Base-by-base conservation (phyloP, 164 flowering plant genomes). In the Pachysandra terminalis region DNA sequence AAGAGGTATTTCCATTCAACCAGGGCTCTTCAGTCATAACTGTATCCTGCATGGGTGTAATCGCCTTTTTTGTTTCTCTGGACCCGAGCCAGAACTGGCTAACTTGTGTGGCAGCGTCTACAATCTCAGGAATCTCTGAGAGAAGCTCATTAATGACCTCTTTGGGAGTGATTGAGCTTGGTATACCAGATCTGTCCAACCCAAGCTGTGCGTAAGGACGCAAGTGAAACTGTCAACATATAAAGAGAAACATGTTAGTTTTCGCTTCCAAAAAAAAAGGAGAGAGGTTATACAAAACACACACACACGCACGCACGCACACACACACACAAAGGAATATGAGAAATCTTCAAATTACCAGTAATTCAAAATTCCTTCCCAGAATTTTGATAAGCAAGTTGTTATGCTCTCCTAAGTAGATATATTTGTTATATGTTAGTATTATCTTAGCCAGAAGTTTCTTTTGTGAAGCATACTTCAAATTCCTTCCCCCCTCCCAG, bases 191-290 rank as follows among this genome's bases (percentile, higher is more conserved):
- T 80, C 76, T 83, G 74, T 93, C 98, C 68, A 93, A 67, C 49
- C 99, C 99, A 73, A 93, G 89, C 57, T 81, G 84, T 35, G 95
- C 71, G 56, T 79, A 83, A 60, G 99, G 99, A 40, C 97, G 98
- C 80, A 96, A 79, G 62, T 87, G 84, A 77, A 90, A 96, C 99
- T 96, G 90, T n/a, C 45, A 66, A n/a, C n/a, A 67, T 51, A 65
- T 1, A 69, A 0, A 69, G 7, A 28, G 8, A 62, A 40, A 25
- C 17, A 7, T 10, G 40, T 21, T 27, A 10, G 5, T 58, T 55
- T 10, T 45, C 10, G 2, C 14, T 45, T 45, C 17, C 1, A 12
- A 15, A 45, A 10, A 45, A 15, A 15, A 15, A 45, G 37, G n/a
- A n/a, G n/a, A n/a, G n/a, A n/a, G n/a, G n/a, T n/a, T n/a, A n/a